These are phyloP conservation scores for Quaeritorhiza haematococci DNA, from an alignment of 371 early-diverging fungal species.

Conservation along the genomic window DNA sequence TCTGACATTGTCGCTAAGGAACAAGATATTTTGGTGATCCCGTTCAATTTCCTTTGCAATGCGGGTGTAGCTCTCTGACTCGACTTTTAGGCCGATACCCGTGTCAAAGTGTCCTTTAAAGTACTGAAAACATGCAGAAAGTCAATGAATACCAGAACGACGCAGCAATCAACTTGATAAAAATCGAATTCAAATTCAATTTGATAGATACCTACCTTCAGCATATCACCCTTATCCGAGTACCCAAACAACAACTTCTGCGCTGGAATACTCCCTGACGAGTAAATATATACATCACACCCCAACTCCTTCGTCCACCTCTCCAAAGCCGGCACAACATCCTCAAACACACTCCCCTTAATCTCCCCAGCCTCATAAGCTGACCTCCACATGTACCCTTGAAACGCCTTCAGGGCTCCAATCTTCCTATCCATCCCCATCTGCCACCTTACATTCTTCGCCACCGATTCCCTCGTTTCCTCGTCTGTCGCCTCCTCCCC, in stretches of 20 bases:
- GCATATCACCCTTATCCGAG: slow-evolving; percentile 77
- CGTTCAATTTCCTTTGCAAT: slow-evolving; percentile 70
- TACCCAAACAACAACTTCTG: slow-evolving; percentile 86
- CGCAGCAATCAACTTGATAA: too few relatives aligned
- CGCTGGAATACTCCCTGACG: slow-evolving; percentile 87
- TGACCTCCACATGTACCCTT: slow-evolving; percentile 90
- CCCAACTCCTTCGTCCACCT: slow-evolving; percentile 55
- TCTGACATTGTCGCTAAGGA: slow-evolving; percentile 81
- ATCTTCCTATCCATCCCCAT: slow-evolving; percentile 79
- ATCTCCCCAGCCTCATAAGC: slow-evolving; percentile 77
- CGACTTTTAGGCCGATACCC: slow-evolving; percentile 69
- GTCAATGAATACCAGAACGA: neutral
- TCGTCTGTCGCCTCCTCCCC: slow-evolving; percentile 23
- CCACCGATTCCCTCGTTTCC: slow-evolving; percentile 54
- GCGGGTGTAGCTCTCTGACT: slow-evolving; percentile 57
- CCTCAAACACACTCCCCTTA: slow-evolving; percentile 75
- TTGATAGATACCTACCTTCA: slow-evolving; percentile 38
- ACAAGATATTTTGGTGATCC: slow-evolving; percentile 48
- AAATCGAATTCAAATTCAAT: neutral
- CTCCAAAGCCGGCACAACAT: slow-evolving; percentile 73
- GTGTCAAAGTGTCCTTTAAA: slow-evolving; percentile 90
- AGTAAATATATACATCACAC: slow-evolving; percentile 81
- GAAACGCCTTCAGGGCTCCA: slow-evolving; percentile 83
- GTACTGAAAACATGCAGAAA: slow-evolving; percentile 43
- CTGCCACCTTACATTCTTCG: slow-evolving; percentile 70